Base-by-base conservation (phyloP, 441 rosid genomes). In the Lepidium campestre region DNA sequence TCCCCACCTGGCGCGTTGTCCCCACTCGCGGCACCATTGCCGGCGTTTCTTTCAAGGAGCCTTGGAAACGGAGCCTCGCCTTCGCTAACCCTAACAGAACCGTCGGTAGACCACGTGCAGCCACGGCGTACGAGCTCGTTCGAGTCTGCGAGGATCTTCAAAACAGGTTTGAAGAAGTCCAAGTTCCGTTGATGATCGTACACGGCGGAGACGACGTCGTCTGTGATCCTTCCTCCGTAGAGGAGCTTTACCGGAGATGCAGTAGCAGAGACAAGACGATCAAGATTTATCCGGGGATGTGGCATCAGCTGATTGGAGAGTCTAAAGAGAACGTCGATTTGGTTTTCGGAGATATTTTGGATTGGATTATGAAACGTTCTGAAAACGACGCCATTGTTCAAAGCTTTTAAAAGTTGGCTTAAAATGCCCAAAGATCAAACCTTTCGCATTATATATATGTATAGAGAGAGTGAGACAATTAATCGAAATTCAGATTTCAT, bases 261-360 rank as follows among this genome's bases (percentile, higher is more conserved):
- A 14, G 79, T 18, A 86, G 93, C 31, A 46, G 1, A 44, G 96
- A 93, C 56, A 93, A 87, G 81, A 89, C 96, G 10, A 52, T 93
- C 22, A 83, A 70, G 76, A 77, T 93, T 41, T 82, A 89, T 19
- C 91, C 96, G 0, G 91, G 77, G 37, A 70, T 93, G 97, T 81
- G 93, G 95, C 98, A 93, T 78, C 97, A 89, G 78, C 37, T 93
- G 70, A 53, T 83, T 1, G 98, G 98, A 0, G 98, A 93, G 63
- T 69, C 93, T 12, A 88, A 85, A 77, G 93, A 91, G 70, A 36
- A 54, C 14, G 91, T 87, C 0, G 85, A 91, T 62, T 37, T 79
- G 65, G 93, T 85, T 22, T 89, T 73, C 35, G 85, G 91, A 17
- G 96, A 93, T n/a, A 68, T 87, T 45, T 44, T 86, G 49, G 82